phyloP scores from a whole-genome alignment of 2,329 filamentous ascomycete genomes.

The Drechslerella stenobrocha region DNA sequence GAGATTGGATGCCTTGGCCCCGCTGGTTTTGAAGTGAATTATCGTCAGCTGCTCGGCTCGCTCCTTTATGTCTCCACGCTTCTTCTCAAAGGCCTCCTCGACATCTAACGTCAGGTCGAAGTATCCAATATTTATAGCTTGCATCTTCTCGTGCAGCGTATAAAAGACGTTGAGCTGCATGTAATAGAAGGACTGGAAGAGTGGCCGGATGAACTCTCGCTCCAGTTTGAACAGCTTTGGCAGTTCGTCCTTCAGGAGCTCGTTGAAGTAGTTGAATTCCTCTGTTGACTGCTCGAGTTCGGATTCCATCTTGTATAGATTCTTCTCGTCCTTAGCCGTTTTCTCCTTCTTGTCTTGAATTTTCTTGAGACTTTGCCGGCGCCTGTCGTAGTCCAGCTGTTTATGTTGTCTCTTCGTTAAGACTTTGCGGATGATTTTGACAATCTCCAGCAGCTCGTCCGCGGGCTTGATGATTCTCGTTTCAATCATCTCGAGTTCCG shows the following conservation, averaged over 20 bases:
- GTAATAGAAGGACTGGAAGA: slow-evolving; percentile 99
- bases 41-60: slow-evolving; percentile 81
- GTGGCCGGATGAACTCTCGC: slow-evolving; percentile 88
- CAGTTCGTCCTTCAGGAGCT: slow-evolving; percentile 91
- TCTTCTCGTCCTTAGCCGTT: slow-evolving; percentile 93
- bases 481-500: slow-evolving; percentile 98
- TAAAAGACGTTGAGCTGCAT: slow-evolving; percentile 99
- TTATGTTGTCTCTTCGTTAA: slow-evolving; percentile 92
- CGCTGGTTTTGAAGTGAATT: slow-evolving; percentile 87
- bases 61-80: slow-evolving; percentile 85
- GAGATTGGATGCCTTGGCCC: slow-evolving; percentile 60
- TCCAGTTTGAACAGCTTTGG: slow-evolving; percentile 89
- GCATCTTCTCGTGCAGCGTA: slow-evolving; percentile 97
- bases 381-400: slow-evolving; percentile 92
- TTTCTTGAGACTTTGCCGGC: slow-evolving; percentile 81
- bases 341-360: slow-evolving; percentile 98
- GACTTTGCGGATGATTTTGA: slow-evolving; percentile 92
- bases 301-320: slow-evolving; percentile 90
- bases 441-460: slow-evolving; percentile 87
- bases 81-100: slow-evolving; percentile 84
- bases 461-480: slow-evolving; percentile 85
- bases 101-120: slow-evolving; percentile 91
- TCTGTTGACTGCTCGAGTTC: slow-evolving; percentile 89
- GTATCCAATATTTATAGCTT: slow-evolving; percentile 94
- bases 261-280: slow-evolving; percentile 98